These are phyloP conservation scores for Coniochaeta pulveracea DNA, from an alignment of 2,329 filamentous ascomycete genomes.

Conservation along the genomic window DNA sequence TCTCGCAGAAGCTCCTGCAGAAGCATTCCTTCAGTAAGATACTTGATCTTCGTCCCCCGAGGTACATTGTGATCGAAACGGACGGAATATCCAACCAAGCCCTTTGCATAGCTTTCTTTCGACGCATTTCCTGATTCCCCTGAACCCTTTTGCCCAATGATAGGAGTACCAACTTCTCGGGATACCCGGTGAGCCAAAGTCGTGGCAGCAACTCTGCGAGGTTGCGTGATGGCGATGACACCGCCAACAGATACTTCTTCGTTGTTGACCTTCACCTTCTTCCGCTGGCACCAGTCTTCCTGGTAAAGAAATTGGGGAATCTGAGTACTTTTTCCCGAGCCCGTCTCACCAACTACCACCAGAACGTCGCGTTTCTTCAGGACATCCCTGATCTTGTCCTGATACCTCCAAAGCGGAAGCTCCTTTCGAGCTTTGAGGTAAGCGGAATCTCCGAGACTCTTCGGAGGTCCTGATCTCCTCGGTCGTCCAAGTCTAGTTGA, in stretches of 20 bases:
- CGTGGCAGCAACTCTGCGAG: conserved; percentile 84
- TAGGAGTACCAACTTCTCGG: conserved; percentile 53
- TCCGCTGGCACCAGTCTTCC: conserved; percentile 67
- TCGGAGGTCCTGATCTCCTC: neutral
- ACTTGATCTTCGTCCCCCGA: conserved; percentile 80
- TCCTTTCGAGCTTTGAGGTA: conserved; percentile 43
- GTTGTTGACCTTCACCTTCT: conserved; percentile 35
- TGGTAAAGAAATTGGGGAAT: conserved; percentile 78
- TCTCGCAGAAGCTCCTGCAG: conserved; percentile 88
- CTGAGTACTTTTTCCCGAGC: conserved; percentile 94
- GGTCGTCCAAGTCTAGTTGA: too few relatives aligned
- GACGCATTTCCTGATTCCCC: neutral
- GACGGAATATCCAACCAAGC: conserved; percentile 79
- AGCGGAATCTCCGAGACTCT: conserved; percentile 14
- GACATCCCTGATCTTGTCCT: conserved; percentile 54
- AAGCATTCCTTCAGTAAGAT: conserved; percentile 91
- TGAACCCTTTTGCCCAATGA: conserved; percentile 14
- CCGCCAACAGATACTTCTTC: conserved; percentile 52
- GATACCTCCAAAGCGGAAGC: conserved; percentile 72
- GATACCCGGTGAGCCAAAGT: conserved; percentile 82
- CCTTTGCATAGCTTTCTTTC: conserved; percentile 28
- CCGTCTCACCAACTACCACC: conserved; percentile 84
- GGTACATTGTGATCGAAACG: conserved; percentile 84
- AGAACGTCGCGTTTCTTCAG: conserved; percentile 62
- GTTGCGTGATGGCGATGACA: conserved; percentile 88